These are phyloP conservation scores for Chenopodium album DNA, from an alignment of 148 eudicot species.

Conservation along the genomic window DNA sequence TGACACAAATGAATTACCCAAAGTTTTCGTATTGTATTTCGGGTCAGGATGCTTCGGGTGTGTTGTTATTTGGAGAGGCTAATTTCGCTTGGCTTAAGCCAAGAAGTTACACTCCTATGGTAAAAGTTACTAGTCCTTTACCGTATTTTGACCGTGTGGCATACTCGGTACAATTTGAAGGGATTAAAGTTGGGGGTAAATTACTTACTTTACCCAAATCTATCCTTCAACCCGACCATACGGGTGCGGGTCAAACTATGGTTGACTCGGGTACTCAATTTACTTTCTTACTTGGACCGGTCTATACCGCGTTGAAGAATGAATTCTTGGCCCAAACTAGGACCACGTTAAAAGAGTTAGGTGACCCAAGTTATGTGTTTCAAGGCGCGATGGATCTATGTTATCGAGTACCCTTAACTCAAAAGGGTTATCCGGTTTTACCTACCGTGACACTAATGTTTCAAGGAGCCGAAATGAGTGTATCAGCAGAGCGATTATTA, in stretches of 20 bases:
- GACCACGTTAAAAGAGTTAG: slow-evolving; percentile 35
- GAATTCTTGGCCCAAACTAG: slow-evolving; percentile 59
- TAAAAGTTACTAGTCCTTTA: slow-evolving; percentile 54
- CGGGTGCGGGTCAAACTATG: slow-evolving; percentile 99
- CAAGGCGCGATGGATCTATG: slow-evolving; percentile 90
- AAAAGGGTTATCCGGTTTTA: slow-evolving; percentile 39
- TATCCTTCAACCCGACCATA: slow-evolving; percentile 68
- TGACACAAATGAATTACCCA: slow-evolving; percentile 71
- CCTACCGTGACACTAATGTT: slow-evolving; percentile 72
- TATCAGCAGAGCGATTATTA: slow-evolving; percentile 51
- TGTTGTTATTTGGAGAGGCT: slow-evolving; percentile 63
- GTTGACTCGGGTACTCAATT: slow-evolving; percentile 96
- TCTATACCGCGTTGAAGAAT: slow-evolving; percentile 49
- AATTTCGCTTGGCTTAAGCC: slow-evolving; percentile 53
- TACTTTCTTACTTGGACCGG: slow-evolving; percentile 77
- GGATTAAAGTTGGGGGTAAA: slow-evolving; percentile 57
- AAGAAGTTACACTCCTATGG: slow-evolving; percentile 70
- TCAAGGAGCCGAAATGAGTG: slow-evolving; percentile 76
- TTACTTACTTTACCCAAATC: slow-evolving; percentile 55
- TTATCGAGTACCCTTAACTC: slow-evolving; percentile 41
- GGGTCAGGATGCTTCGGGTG: slow-evolving; percentile 65
- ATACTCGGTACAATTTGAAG: slow-evolving; percentile 73
- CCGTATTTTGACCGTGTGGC: slow-evolving; percentile 78
- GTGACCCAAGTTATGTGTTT: slow-evolving; percentile 57
- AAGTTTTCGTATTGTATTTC: slow-evolving; percentile 91